Evolutionary conservation across 2,329 filamentous ascomycete genomes (phyloP), one percentile per base, ranked within the genome.

Genomic region (Annulohypoxylon truncatum): DNA sequence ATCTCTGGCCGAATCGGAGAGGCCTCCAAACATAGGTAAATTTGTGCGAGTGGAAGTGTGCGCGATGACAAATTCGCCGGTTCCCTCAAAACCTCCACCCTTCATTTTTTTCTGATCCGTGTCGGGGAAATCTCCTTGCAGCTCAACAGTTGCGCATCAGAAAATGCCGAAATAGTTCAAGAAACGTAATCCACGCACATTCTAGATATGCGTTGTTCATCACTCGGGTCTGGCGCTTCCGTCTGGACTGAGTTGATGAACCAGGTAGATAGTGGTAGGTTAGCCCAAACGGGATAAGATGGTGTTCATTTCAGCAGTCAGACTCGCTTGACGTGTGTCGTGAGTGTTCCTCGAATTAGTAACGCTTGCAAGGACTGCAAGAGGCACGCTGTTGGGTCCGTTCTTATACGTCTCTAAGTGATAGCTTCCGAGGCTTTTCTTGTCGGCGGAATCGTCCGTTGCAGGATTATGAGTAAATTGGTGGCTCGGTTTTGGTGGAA

Each of bases 381-480:
- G 33, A 20, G 52, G 52, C 12, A 53, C 60, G 28, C 53, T 57
- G 31, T 53, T 13, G 5, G 52, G 35, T 1, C 18, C 53, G 13
- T 53, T 42, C 13, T 44, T 44, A 26, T 52, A 63, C 1, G 15
- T 40, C 9, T 7, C 22, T 2, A 63, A 38, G 22, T 47, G 53
- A 28, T 57, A 57, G 12, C 15, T 40, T 13, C 47, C 20, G 15
- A 63, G 60, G 22, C 46, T 58, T 29, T 53, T 46, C 26, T 46
- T 22, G 3, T 58, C 60, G 35, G 38, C 38, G 18, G 48, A 22
- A 7, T 54, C 28, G 3, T 13, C 29, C 12, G 38, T 57, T 7
- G 53, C 53, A 20, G 35, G 53, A 18, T 48, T 54, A 5, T 28
- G 7, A 6, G 50, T 40, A 9, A 55, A 54, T 12, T 13, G 29